Base-by-base conservation (phyloP, 2,329 filamentous ascomycete genomes). In the Colletotrichum tofieldiae region DNA sequence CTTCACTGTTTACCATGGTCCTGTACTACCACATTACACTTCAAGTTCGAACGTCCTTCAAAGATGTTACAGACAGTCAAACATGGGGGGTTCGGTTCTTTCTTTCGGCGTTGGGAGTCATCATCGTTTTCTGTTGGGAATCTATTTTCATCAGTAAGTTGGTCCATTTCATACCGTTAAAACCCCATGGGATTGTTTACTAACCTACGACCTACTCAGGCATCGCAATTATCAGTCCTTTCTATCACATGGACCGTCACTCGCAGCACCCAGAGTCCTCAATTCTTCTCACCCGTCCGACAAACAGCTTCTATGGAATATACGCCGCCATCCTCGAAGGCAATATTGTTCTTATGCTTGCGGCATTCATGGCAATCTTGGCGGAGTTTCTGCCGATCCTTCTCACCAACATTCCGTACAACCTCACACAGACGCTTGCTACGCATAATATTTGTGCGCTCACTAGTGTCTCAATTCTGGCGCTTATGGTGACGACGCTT, bases 371-470 rank as follows among this genome's bases (percentile, higher is more conserved):
- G 58, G 80, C 84, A 4, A 81, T 88, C 29, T 78, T 87, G 2
- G 82, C 86, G 29, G 86, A 89, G 60, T 83, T 87, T 59, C 82
- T 89, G n/a, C 86, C 86, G 1, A 79, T 88, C 26, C 79, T 86
- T 1, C 81, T 89, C 3, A 81, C 85, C 74, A 88, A 87, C 72
- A 81, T 88, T 2, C 84, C 86, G 0, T 86, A 85, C 76, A 84
- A 81, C 64, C 79, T 83, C 2, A 81, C 83, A 0, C 83, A 85
- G 63, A 82, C 81, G 0, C 77, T 79, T 43, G 76, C 76, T 20
- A 81, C 84, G 0, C 83, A 85, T 59, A 78, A 78, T 0, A 77
- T 83, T 7, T 87, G 84, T 72, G 80, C 84, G 0, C 82, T 82
- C 37, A 71, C 86, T 12, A 79, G 81, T 0, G 79, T 82, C 1